A percentile compares a stretch with the other conserved stretches of the same genome.
These are phyloP conservation scores for Aspergillus clavatus DNA, from an alignment of 2,329 filamentous ascomycete genomes.

Conservation along the genomic window DNA sequence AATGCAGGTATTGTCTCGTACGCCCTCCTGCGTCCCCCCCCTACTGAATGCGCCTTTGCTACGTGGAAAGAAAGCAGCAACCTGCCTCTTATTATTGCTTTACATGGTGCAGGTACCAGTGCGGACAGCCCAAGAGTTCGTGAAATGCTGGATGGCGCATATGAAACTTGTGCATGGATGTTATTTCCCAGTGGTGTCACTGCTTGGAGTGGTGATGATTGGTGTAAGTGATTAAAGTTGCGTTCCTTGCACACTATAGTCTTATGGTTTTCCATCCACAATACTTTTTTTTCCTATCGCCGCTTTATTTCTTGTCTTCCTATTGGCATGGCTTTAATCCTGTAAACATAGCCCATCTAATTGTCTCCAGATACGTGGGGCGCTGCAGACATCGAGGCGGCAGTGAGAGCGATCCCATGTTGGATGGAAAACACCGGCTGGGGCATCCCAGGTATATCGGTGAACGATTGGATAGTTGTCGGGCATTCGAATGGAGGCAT, in stretches of 20 bases:
- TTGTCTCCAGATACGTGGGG: conserved; percentile 48
- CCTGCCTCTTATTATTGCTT: conserved; percentile 47
- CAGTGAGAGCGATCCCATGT: conserved; percentile 43
- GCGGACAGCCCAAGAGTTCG: conserved; percentile 46
- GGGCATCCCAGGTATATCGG: conserved; percentile 45
- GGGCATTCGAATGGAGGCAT: conserved; percentile 57
- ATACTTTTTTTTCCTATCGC: too few relatives aligned
- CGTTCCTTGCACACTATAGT: background rate
- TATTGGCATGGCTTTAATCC: background rate
- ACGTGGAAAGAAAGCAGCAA: conserved; percentile 9
- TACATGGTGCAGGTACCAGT: conserved; percentile 57
- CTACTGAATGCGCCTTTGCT: conserved; percentile 30
- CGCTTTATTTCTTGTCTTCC: too few relatives aligned
- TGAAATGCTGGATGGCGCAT: conserved; percentile 46
- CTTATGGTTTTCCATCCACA: too few relatives aligned
- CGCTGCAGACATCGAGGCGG: conserved; percentile 52
- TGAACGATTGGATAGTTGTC: conserved; percentile 48
- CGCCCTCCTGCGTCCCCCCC: conserved; percentile 53
- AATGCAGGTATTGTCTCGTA: conserved; percentile 53
- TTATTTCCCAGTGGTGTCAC: conserved; percentile 55
- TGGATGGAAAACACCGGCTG: conserved; percentile 50
- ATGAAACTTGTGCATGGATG: conserved; percentile 52
- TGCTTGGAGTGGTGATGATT: conserved; percentile 57
- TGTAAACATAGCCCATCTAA: background rate
- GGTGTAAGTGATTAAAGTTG: conserved; percentile 42